Evolutionary conservation across 176 grass and related monocot species (phyloP), one percentile per base, ranked within the genome.

Genomic region (Alopecurus myosuroides): DNA sequence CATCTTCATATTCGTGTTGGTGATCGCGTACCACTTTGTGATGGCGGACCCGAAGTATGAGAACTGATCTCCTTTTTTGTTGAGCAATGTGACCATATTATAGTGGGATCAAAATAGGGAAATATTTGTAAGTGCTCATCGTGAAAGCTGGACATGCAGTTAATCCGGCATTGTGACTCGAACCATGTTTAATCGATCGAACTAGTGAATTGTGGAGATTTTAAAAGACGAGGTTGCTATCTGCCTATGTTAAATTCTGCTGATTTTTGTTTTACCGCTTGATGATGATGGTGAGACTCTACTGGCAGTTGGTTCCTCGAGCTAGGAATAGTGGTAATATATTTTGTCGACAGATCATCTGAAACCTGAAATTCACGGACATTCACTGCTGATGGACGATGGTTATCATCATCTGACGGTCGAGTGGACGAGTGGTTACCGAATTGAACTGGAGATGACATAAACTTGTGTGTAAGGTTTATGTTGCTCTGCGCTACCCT

Each of bases 1-100:
- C 73, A 89, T 99, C 57, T 99, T 96, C 83, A 96, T 96, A 65
- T 96, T 99, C 46, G 74, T 90, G 20, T 70, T 95, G 88, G 88
- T 94, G 57, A 95, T 94, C 49, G 88, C 86, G 0, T 98, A 94
- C 84, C 91, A 96, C 81, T 96, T 92, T 40, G 91, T 96, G 87
- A 92, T 94, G 88, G 91, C 91, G 18, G 93, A 96, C 33, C 93
- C 93, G 0, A 99, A 95, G 77, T 94, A 92, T 2, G 90, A 97
- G 77, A 97, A 94, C 77, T 91, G 86, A 88, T 87, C 53, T 9
- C 75, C 33, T 53, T 39, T 39, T 33, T 26, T 50, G 22, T 29
- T 18, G 36, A 1, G 4, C 48, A 58, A 82, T n/a, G 25, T 29
- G 57, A 75, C 79, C 36, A 9, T 37, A 57, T 74, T 48, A 56